Evolutionary conservation across 176 grass and related monocot genomes (phyloP).

Genomic region (Oryza rufipogon): DNA sequence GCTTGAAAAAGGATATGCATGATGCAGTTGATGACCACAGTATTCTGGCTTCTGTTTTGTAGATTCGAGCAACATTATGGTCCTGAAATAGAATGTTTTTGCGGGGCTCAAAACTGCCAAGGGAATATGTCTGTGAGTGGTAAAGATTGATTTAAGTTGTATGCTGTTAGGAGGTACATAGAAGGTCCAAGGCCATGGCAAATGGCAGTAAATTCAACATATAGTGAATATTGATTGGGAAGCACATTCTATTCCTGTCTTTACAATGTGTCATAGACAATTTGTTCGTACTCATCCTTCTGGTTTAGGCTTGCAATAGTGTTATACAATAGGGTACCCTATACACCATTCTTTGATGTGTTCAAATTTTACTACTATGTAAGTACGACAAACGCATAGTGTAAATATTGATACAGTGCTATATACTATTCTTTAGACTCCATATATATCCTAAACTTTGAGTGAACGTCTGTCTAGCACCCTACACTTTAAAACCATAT

Average conservation of each 20-base stretch:
- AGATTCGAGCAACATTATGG: constrained; percentile 46
- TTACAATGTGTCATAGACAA: not conserved
- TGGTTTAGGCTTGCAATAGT: not conserved
- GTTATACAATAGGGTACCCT: not conserved
- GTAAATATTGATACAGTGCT: not conserved
- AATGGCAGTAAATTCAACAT: constrained; percentile 12
- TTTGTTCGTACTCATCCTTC: not conserved
- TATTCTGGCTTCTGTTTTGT: constrained; percentile 12
- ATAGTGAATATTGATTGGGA: constrained; percentile 17
- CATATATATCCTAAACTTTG: not conserved
- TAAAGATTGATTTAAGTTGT: constrained; percentile 25
- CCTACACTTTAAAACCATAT: not conserved
- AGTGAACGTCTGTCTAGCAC: too few relatives aligned
- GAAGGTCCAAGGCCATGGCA: constrained; percentile 11
- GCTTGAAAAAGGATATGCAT: not conserved
- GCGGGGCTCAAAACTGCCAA: constrained; percentile 41
- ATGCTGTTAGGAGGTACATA: constrained; percentile 3
- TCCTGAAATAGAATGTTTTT: constrained; percentile 40
- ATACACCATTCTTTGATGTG: constrained; percentile 22
- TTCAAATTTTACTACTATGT: constrained; percentile 23
- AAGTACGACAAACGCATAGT: constrained; percentile 9
- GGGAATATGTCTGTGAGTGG: constrained; percentile 43
- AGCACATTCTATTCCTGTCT: not conserved
- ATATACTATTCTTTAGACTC: not conserved
- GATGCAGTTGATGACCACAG: not conserved